Base-by-base conservation (phyloP, 129 eudicot species). In the Saposhnikovia divaricata region DNA sequence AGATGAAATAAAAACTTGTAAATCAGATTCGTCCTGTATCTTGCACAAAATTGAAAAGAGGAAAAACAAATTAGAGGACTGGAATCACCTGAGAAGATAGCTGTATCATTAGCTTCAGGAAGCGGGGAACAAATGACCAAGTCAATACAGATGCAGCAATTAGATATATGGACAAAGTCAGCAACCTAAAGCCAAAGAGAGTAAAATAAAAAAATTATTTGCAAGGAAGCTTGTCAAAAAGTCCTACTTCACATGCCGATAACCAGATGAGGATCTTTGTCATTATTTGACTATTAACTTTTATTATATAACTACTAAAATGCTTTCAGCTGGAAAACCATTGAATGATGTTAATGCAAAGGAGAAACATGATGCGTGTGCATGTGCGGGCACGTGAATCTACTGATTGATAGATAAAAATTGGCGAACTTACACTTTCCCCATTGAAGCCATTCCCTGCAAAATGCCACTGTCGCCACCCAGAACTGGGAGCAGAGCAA, bases 401-500 rank as follows among this genome's bases (percentile, higher is more conserved):
- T 14, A 68, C 1, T 31, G 43, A 68, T 68, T 27, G 19, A 31
- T 68, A 31, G 43, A 31, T 34, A 63, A 19, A 37, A 70, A 2
- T 71, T 19, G 77, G 72, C 37, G 76, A 44, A 79, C 93, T 88
- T 85, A 96, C 99, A 89, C 83, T 88, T 83, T 92, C 68, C 98
- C 98, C 96, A 96, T 96, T 77, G 96, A 96, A 57, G 80, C 76
- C 86, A 96, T 82, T 78, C 99, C 99, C 80, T 82, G 91, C 57
- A 92, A 84, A 81, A 89, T 59, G 77, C 99, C 98, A 80, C 97
- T 85, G 71, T 85, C 92, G 51, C 99, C 99, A 78, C 99, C 98
- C 81, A 96, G 81, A 87, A 96, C 97, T 72, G 99, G 99, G 44
- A 96, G 98, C 93, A 96, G 85, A 70, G 98, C 99, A 91, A 96